A percentile compares a stretch with the other conserved stretches of the same genome.
These are phyloP conservation scores for Stevia rebaudiana DNA, from an alignment of 140 eudicot species.

Conservation along the genomic window DNA sequence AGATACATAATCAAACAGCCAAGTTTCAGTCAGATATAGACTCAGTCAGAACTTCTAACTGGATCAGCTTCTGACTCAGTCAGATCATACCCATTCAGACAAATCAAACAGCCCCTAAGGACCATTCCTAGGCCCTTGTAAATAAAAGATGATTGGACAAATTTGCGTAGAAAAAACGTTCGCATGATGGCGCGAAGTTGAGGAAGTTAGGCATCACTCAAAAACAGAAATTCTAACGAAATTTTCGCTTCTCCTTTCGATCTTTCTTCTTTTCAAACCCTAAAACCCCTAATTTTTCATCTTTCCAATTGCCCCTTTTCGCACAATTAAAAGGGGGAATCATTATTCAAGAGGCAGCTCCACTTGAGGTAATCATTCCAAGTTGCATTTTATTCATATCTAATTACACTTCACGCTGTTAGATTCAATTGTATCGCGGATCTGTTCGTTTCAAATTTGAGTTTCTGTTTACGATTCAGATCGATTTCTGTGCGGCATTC, in stretches of 20 bases:
- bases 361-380: constrained; percentile 23
- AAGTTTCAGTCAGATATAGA: too few relatives aligned
- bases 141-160: neutral
- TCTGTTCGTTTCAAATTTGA: neutral
- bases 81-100: too few relatives aligned
- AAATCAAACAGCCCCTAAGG: too few relatives aligned
- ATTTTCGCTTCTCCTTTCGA: constrained; percentile 26
- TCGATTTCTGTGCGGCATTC: neutral
- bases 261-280: constrained; percentile 22
- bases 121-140: too few relatives aligned
- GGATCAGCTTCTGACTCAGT: too few relatives aligned
- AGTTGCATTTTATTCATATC: neutral
- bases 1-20: too few relatives aligned
- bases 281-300: constrained; percentile 29
- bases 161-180: neutral
- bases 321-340: constrained; percentile 14
- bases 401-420: neutral
- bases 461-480: neutral
- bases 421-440: neutral
- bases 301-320: constrained; percentile 20
- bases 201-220: constrained; percentile 3
- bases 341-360: constrained; percentile 19
- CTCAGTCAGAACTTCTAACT: too few relatives aligned
- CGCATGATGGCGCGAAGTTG: constrained; percentile 23
- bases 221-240: constrained; percentile 23